Evolutionary conservation across 768 basidiomycete species (phyloP), one percentile per base, ranked within the genome.

Genomic region (Termitomyces sp.): DNA sequence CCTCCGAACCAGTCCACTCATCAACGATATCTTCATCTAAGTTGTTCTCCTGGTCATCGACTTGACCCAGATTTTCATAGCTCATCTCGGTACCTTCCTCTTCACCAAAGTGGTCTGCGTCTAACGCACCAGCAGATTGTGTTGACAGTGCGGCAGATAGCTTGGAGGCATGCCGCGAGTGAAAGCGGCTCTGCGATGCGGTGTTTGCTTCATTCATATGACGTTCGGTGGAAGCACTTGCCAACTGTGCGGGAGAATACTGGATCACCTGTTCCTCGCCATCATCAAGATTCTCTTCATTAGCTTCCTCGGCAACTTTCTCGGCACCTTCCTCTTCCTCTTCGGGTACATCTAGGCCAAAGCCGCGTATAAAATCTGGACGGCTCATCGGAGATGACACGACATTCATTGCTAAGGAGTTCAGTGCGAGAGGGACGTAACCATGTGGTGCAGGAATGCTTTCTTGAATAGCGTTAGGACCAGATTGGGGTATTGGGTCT

Each of bases 1-100:
- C 90, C 67, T 92, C 90, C 41, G 88, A 89, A 16, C 87, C 91
- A 3, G 90, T 92, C 90, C 91, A 92, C 63, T 92, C 90, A 6
- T 76, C 86, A 24, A 83, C 81, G 3, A 52, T 28, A 50, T 74
- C 81, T 47, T 80, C 72, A 26, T 70, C 70, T 36, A 65, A 66
- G 40, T 62, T 68, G 45, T 65, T 65, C 52, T 71, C 71, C 49
- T 58, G 55, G 28, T 58, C 62, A 54, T 44, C 66, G 45, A 50
- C 45, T 54, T 55, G 28, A 13, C 24, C 49, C 1, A 51, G 33
- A 41, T 49, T 49, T 20, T 55, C 57, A 24, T 50, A 54, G 35
- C 6, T 13, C 35, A 59, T 58, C 2, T 43, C 46, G 35, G 59
- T 41, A 50, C 65, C 65, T 52, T 64, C 65, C 41, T 65, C 66